phyloP scores from a whole-genome alignment of 148 eudicot species.

The Dianthus caryophyllus region DNA sequence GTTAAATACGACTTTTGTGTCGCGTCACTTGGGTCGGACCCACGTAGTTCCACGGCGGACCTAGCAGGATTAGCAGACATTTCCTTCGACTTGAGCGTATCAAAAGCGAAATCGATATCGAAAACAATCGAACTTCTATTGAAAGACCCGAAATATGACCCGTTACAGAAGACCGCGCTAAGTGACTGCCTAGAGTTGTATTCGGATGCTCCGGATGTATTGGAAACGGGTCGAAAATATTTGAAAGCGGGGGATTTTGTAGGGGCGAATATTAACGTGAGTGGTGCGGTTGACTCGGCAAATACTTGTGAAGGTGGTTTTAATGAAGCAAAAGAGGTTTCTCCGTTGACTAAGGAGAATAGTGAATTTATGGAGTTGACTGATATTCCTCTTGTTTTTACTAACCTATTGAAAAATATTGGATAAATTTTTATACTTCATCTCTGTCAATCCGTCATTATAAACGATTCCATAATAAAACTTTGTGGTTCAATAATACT shows the following conservation, averaged over 20 bases:
- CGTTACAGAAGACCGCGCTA: neutral
- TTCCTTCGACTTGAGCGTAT: conserved; percentile 3
- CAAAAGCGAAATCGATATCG: conserved; percentile 1
- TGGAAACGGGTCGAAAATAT: conserved; percentile 6
- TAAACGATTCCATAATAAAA: too few relatives aligned
- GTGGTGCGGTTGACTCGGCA: neutral
- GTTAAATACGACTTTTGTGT: conserved; percentile 12
- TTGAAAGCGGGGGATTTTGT: neutral
- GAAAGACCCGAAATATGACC: conserved; percentile 13
- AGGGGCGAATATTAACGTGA: conserved; percentile 7
- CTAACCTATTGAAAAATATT: neutral
- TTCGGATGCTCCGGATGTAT: conserved; percentile 9
- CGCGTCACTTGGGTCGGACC: conserved; percentile 3
- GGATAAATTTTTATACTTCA: too few relatives aligned
- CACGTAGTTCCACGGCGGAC: conserved; percentile 5
- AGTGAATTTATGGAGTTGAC: conserved; percentile 1
- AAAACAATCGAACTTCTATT: neutral
- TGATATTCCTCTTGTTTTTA: neutral
- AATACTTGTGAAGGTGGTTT: conserved; percentile 14
- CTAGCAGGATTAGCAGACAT: neutral
- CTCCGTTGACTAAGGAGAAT: neutral
- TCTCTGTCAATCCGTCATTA: too few relatives aligned
- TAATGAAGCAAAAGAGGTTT: neutral
- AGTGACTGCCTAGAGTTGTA: neutral
- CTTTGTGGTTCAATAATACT: too few relatives aligned